Percentiles rank a stretch among this genome's conserved stretches.
Conservation (phyloP, 2,329 filamentous ascomycete genomes). For the Colletotrichum sp. region DNA sequence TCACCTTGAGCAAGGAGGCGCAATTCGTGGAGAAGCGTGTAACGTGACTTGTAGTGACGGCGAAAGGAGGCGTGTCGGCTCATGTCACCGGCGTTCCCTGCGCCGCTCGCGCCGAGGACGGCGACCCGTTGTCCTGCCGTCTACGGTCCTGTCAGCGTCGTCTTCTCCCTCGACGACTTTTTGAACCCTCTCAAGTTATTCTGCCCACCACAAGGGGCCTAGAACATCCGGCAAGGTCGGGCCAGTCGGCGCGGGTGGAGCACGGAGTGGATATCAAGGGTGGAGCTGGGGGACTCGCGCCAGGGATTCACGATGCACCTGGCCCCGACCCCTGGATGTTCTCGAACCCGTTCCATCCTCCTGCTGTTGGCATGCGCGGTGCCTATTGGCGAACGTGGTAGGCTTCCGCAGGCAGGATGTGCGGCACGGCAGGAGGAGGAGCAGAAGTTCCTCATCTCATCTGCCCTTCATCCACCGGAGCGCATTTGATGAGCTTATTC, state of each 20-base stretch:
- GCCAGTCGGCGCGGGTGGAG: background rate
- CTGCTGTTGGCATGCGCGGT: background rate
- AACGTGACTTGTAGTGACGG: background rate
- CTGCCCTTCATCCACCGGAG: background rate
- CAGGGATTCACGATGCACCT: background rate
- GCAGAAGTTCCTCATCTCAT: background rate
- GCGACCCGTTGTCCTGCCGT: background rate
- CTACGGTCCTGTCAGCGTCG: background rate
- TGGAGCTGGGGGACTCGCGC: background rate
- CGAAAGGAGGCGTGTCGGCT: background rate
- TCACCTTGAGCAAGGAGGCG: background rate
- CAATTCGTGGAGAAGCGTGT: background rate
- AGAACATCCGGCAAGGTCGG: background rate
- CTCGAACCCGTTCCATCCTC: background rate
- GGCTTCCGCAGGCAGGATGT: background rate
- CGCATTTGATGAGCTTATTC: background rate
- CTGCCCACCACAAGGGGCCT: background rate
- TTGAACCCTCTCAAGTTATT: background rate
- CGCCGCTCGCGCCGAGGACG: background rate
- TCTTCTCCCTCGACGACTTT: background rate
- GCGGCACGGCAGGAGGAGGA: background rate
- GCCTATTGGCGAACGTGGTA: background rate
- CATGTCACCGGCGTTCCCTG: background rate
- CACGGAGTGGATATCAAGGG: background rate
- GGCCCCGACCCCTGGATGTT: background rate